Conservation (phyloP, 495 filamentous ascomycete species). For the Delitschia confertaspora region DNA sequence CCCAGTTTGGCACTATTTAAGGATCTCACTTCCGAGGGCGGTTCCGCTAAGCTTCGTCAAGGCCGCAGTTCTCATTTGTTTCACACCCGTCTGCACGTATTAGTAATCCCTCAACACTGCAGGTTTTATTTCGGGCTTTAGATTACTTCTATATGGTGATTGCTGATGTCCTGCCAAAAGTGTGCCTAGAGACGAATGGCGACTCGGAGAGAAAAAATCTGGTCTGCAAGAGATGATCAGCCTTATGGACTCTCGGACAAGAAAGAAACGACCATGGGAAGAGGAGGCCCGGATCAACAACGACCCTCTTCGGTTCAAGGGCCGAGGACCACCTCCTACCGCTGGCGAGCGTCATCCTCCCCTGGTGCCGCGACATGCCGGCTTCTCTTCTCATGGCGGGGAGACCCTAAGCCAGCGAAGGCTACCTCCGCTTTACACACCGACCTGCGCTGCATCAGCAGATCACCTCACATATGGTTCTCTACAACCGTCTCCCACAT, state of each 20-base stretch:
- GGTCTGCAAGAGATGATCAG: constrained; percentile 15
- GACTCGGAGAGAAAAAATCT: constrained; percentile 9
- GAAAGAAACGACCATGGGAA: constrained; percentile 28
- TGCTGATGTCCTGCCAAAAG: constrained; percentile 10
- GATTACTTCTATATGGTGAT: constrained; percentile 5
- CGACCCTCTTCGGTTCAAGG: constrained; percentile 4
- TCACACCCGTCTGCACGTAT: constrained; percentile 12
- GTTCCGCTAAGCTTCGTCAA: constrained; percentile 5
- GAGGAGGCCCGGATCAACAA: constrained; percentile 13
- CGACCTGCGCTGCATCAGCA: constrained; percentile 16
- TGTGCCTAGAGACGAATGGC: constrained; percentile 22
- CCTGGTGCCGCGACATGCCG: constrained; percentile 26
- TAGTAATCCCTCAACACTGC: constrained; percentile 23
- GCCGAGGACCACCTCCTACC: constrained; percentile 8
- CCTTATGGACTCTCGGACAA: constrained; percentile 25
- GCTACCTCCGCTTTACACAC: constrained; percentile 22
- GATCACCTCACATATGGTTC: constrained; percentile 1
- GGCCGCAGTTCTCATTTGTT: constrained; percentile 9
- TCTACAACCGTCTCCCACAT: constrained; percentile 6
- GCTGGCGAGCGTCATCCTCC: constrained; percentile 4
- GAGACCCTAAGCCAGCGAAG: constrained; percentile 16
- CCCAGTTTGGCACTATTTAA: background rate
- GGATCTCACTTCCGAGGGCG: background rate
- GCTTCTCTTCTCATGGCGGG: constrained; percentile 18
- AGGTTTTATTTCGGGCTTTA: constrained; percentile 4